Base-by-base conservation (phyloP, 371 early-diverging fungal genomes). In the Haplosporangium sp. region DNA sequence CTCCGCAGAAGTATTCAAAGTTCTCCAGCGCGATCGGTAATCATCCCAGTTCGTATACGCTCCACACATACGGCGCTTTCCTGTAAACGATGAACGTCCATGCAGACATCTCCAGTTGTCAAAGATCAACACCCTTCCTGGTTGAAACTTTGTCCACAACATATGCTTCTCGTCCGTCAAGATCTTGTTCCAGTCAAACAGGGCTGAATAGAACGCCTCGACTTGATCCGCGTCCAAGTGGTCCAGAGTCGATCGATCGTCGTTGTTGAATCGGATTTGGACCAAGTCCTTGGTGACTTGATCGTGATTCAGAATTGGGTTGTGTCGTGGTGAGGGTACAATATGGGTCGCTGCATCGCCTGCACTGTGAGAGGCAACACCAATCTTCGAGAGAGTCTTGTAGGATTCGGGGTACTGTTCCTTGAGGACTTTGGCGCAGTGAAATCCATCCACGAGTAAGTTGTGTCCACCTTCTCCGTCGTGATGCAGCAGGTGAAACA, bases 21-120 rank as follows among this genome's bases (percentile, higher is more conserved):
- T 67, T 29, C 80, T 81, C 69, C 81, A 85, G 59, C 92, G 81
- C 53, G 90, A 90, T 63, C 86, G 82, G 69, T 89, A 95, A 73
- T 96, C 95, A 82, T 96, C 96, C 86, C 89, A 88, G 59, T 91
- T 90, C 48, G 92, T 85, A 62, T 96, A 96, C 11, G 88, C 86
- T 18, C 96, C 95, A 60, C 87, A 85, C 76, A 96, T 76, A n/a
- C 90, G 81, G 41, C 96, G 81, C 63, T 92, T 86, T 0, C 95
- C 95, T 1, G 87, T 89, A 74, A 94, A 96, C 8, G 86, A 84
- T 21, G 87, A 85, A 6, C 96, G 85, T 3, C 95, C 96, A 81
- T 96, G 96, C 67, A 96, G 73, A 11, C 92, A 91, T 53, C 96
- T 85, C 93, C 94, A 94, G 69, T 96, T 96, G 67, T 96, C 93